Base-by-base conservation (phyloP, 1,284 basidiomycete genomes). In the Fomitopsis palustris region DNA sequence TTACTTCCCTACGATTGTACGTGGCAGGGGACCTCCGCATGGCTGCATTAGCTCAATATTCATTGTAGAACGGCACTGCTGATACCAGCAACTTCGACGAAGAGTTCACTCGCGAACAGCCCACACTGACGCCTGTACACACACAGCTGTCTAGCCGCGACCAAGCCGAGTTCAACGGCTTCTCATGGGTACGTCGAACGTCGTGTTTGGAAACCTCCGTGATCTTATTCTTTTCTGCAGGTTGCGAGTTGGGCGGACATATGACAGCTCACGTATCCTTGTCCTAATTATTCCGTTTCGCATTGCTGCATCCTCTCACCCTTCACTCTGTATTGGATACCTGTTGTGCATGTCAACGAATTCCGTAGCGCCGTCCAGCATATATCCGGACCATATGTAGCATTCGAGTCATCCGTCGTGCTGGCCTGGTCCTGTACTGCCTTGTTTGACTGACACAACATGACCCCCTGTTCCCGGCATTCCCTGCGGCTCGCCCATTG, bases 111-210 rank as follows among this genome's bases (percentile, higher is more conserved):
- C 83, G 85, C 62, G 97, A 99, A 74, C 93, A 98, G 72, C 97
- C 97, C 5, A 99, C 96, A 16, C 78, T 99, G 66, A 99, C 97
- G 2, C 97, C 97, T 8, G 97, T 99, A 29, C 96, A 99, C 70
- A 93, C 92, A 33, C 95, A 98, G 65, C 77, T 99, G 63, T 93
- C 92, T n/a, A 75, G 90, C 42, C 87, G 90, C 63, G 96, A 99
- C 71, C 97, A 99, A 76, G 84, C 88, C 63, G 95, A 97, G 76
- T 98, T 98, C 78, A 89, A 92, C 63, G 95, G 95, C 25, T 98
- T 98, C 81, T 95, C 93, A 61, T 97, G 95, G 90, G 88, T 89
- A 67, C 12, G 65, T 21, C 12, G 19, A 29, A 47, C 45, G 17
- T 17, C 16, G 14, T 27, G 4, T 29, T 16, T 1, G 23, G 45